These are phyloP conservation scores for Globisporangium megalacanthum DNA, from an alignment of 352 stramenopile genomes.

Conservation along the genomic window DNA sequence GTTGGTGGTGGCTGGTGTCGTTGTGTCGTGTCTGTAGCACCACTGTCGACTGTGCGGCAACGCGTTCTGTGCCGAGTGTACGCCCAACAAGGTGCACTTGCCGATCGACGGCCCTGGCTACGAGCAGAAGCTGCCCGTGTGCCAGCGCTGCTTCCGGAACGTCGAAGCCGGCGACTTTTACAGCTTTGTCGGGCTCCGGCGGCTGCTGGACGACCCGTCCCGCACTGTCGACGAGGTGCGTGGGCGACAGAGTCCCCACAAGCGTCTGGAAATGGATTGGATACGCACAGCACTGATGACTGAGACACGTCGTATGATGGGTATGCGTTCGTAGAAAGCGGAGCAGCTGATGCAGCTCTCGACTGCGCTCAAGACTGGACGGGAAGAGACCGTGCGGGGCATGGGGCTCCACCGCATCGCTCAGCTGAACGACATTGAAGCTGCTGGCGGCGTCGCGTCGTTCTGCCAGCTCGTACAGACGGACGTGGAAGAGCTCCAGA, in stretches of 20 bases:
- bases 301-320: neutral
- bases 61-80: slow-evolving; percentile 74
- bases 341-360: slow-evolving; percentile 66
- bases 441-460: slow-evolving; percentile 61
- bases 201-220: slow-evolving; percentile 40
- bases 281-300: too few relatives aligned
- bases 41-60: slow-evolving; percentile 75
- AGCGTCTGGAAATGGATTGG: too few relatives aligned
- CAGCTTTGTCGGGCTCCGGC: slow-evolving; percentile 66
- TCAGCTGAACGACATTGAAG: slow-evolving; percentile 82
- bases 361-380: slow-evolving; percentile 41
- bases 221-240: slow-evolving; percentile 32
- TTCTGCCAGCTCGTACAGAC: slow-evolving; percentile 67
- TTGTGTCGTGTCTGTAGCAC: slow-evolving; percentile 23
- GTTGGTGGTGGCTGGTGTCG: neutral
- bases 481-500: slow-evolving; percentile 48
- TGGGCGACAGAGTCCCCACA: too few relatives aligned
- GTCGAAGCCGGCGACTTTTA: slow-evolving; percentile 57
- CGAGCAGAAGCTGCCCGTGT: slow-evolving; percentile 71
- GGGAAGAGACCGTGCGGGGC: slow-evolving; percentile 51
- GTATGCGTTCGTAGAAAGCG: slow-evolving; percentile 32
- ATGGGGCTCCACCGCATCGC: slow-evolving; percentile 72
- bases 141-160: slow-evolving; percentile 72
- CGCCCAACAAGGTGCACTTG: slow-evolving; percentile 56
- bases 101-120: slow-evolving; percentile 52